Conservation (phyloP, 768 basidiomycete genomes). For the Suillus subaureus region DNA sequence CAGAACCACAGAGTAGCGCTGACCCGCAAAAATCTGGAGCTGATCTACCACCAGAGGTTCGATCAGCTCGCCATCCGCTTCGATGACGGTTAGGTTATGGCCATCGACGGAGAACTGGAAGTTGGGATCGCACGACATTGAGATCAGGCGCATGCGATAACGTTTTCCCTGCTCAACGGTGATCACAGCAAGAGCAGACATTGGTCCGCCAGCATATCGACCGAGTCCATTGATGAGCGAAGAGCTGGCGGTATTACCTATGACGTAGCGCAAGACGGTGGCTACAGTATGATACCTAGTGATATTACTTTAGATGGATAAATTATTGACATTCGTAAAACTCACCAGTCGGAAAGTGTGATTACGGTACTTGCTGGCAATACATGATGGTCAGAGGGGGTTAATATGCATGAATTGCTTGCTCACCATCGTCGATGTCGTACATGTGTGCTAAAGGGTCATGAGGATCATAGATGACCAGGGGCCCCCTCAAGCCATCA, state of each 20-base stretch:
- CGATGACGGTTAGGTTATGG: conserved; percentile 45
- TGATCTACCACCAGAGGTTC: conserved; percentile 39
- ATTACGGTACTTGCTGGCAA: conserved; percentile 36
- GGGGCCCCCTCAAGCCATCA: conserved; percentile 14
- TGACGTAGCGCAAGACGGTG: conserved; percentile 5
- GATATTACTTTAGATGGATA: not conserved
- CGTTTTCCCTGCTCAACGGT: conserved; percentile 29
- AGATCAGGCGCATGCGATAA: conserved; percentile 35
- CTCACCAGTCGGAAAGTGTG: conserved; percentile 40
- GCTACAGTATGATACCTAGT: conserved; percentile 16
- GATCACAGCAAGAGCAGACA: conserved; percentile 31
- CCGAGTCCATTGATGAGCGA: conserved; percentile 53
- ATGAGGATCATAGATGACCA: conserved; percentile 23
- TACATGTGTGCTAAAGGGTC: conserved; percentile 20
- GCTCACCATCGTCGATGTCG: conserved; percentile 22
- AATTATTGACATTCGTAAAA: not conserved
- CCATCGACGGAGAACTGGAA: conserved; percentile 43
- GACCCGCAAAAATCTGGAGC: conserved; percentile 39
- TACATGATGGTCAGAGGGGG: not conserved
- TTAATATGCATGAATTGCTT: not conserved
- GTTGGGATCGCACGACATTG: conserved; percentile 41
- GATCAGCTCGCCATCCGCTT: conserved; percentile 39
- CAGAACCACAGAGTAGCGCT: conserved; percentile 34
- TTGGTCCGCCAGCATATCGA: conserved; percentile 39
- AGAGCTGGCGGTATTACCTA: conserved; percentile 25